Base-by-base conservation (phyloP, 1,284 basidiomycete genomes). In the Sanghuangporus weigelae region DNA sequence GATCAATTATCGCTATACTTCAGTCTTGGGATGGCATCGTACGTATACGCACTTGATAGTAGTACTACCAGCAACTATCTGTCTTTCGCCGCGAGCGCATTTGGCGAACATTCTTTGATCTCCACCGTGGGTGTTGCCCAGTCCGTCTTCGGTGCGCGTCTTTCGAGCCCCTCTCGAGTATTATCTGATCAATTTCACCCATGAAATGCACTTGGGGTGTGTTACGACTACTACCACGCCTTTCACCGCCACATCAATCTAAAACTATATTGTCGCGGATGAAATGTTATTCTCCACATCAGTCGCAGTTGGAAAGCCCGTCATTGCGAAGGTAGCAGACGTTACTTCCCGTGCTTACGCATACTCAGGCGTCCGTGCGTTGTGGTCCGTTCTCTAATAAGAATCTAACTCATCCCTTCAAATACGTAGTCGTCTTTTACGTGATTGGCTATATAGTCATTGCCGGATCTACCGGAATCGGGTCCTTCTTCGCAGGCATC, bases 311-410 rank as follows among this genome's bases (percentile, higher is more conserved):
- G 84, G 89, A 42, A 93, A 93, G 75, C 92, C 92, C 1, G 81
- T 92, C 53, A 86, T 92, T 69, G 92, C 91, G 2, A 93, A 92
- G 74, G 74, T 93, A 40, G 84, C 90, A 1, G 91, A 94, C 70
- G 83, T 90, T 16, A 77, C 78, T 12, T 84, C 83, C 12, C 78
- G 84, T 67, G 82, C 80, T 38, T 75, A 71, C n/a, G 81, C 90
- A 0, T 91, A 87, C 69, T 74, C 84, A 51, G 70, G 83, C 53
- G 85, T 90, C 58, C 75, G 86, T 88, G 69, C 78, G 85, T 83
- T 16, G n/a, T 35, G 11, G 31, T 60, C 19, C 35, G 36, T n/a
- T 50, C 48, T 16, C 19, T 12, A 26, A 16, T n/a, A 7, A 40
- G 16, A 44, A 23, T 21, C 31, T 56, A 26, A 23, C 49, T 50